phyloP scores from a whole-genome alignment of 2,329 filamentous ascomycete genomes.

The Fusarium xyrophilum region DNA sequence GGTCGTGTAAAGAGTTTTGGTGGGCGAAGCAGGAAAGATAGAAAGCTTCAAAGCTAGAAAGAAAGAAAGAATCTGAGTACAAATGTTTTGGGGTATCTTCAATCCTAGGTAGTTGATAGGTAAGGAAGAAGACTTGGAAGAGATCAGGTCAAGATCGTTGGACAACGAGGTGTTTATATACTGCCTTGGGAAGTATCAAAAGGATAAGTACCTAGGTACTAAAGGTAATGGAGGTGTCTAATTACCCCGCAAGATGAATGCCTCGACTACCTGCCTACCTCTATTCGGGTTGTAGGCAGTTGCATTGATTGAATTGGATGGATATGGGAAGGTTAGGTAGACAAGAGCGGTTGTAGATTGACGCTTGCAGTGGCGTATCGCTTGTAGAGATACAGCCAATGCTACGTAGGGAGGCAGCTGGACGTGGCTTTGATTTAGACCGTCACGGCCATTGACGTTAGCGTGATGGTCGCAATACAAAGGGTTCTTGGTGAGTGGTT shows the following conservation, averaged over 20 bases:
- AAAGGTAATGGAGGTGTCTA: conserved; percentile 18
- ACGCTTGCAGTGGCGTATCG: background rate
- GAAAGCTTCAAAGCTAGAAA: too few relatives aligned
- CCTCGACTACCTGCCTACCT: background rate
- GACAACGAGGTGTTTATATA: conserved; percentile 28
- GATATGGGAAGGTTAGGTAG: conserved; percentile 1
- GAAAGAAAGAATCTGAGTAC: background rate
- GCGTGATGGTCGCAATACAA: conserved; percentile 40
- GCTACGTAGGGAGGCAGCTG: conserved; percentile 9
- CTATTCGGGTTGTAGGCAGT: background rate
- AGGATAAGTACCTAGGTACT: background rate
- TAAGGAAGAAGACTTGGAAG: background rate
- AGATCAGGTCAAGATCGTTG: background rate
- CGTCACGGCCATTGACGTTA: conserved; percentile 41
- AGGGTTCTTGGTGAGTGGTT: conserved; percentile 9
- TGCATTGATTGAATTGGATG: background rate
- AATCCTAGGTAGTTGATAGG: background rate
- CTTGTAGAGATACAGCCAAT: conserved; percentile 6
- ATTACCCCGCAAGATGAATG: conserved; percentile 41
- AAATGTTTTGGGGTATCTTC: background rate
- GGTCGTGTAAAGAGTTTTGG: background rate
- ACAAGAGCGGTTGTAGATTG: background rate
- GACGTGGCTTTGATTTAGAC: conserved; percentile 31
- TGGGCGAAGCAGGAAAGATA: background rate
- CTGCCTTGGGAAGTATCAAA: conserved; percentile 6